Evolutionary conservation across 1,284 basidiomycete genomes (phyloP).

Genomic region (Ceratobasidium papillatum): DNA sequence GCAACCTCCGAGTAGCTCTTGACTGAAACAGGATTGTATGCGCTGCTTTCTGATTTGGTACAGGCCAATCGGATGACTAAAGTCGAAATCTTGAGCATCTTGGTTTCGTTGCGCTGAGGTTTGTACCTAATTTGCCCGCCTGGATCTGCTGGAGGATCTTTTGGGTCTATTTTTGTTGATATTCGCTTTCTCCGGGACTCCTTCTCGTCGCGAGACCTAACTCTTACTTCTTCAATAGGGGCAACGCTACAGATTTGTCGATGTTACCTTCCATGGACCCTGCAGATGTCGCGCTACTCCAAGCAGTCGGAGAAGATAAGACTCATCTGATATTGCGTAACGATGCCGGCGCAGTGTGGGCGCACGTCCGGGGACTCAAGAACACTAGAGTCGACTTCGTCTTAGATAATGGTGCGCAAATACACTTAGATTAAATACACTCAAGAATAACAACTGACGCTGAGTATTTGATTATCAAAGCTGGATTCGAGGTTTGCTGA

Average conservation of each 20-base stretch:
- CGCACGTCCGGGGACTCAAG: constrained; percentile 66
- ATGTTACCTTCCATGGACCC: constrained; percentile 81
- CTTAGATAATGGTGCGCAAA: constrained; percentile 89
- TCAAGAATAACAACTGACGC: constrained; percentile 5
- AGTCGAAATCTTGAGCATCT: too few relatives aligned
- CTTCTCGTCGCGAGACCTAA: neutral
- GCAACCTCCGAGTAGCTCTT: too few relatives aligned
- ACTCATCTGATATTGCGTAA: constrained; percentile 73
- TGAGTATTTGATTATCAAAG: constrained; percentile 54
- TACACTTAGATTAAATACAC: neutral
- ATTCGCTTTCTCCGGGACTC: too few relatives aligned
- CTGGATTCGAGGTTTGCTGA: constrained; percentile 81
- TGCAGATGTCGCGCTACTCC: constrained; percentile 82
- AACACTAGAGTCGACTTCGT: constrained; percentile 83
- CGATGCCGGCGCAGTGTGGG: constrained; percentile 82
- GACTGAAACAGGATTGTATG: too few relatives aligned
- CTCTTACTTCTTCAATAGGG: constrained; percentile 59
- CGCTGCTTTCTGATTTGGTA: too few relatives aligned
- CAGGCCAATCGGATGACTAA: too few relatives aligned
- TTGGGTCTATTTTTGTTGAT: too few relatives aligned
- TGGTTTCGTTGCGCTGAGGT: too few relatives aligned
- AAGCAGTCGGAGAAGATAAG: constrained; percentile 74
- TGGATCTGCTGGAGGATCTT: too few relatives aligned
- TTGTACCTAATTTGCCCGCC: too few relatives aligned
- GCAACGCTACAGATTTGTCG: constrained; percentile 87